Evolutionary conservation across 495 filamentous ascomycete species (phyloP).

Genomic region (Penicillium herquei): DNA sequence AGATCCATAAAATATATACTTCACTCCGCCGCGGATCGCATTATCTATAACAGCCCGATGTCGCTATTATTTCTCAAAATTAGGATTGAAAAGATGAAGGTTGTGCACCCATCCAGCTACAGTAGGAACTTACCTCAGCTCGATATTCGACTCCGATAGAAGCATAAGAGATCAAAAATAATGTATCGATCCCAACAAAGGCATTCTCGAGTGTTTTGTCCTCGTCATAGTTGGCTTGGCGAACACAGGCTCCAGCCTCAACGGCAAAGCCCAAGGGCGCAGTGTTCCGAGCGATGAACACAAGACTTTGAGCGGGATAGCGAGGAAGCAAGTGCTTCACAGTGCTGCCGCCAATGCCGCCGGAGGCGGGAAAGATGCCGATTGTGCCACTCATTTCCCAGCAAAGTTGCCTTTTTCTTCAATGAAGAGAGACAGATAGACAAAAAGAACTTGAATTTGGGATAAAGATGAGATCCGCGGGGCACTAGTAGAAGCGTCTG

Average conservation of each 20-base stretch:
- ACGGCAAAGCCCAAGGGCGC: slow-evolving; percentile 29
- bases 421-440: no score
- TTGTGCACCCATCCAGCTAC: no score
- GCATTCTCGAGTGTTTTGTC: slow-evolving; percentile 26
- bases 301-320: slow-evolving; percentile 36
- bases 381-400: no score
- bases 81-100: no score
- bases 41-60: slow-evolving; percentile 55
- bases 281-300: slow-evolving; percentile 46
- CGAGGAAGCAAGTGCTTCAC: slow-evolving; percentile 42
- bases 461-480: no score
- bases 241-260: slow-evolving; percentile 30
- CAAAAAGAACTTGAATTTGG: no score
- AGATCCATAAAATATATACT: slow-evolving; percentile 66
- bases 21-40: slow-evolving; percentile 54
- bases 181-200: slow-evolving; percentile 35
- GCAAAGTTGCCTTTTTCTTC: no score
- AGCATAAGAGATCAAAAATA: slow-evolving; percentile 45
- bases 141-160: slow-evolving; percentile 40
- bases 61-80: background rate
- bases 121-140: slow-evolving; percentile 21
- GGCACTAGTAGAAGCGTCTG: no score
- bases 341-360: slow-evolving; percentile 46
- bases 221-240: slow-evolving; percentile 39
- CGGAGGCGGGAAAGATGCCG: slow-evolving; percentile 53